Percentiles rank a stretch among this genome's conserved stretches.
These are phyloP conservation scores for Phyllostachys edulis DNA, from an alignment of 176 grass and related monocot genomes.

Conservation along the genomic window DNA sequence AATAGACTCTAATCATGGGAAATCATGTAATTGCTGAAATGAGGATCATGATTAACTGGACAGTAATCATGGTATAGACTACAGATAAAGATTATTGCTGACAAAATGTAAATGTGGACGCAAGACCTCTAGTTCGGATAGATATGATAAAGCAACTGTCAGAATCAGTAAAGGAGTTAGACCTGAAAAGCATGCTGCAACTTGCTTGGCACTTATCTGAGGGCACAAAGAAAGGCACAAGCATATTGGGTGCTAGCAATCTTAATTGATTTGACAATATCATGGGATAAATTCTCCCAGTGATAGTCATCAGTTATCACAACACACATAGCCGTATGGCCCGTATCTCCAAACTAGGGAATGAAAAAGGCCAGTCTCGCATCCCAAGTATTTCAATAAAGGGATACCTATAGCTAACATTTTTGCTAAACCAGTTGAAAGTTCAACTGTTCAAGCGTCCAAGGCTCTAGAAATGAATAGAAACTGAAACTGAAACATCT, in stretches of 20 bases:
- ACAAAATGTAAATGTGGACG: background rate
- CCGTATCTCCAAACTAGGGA: conserved; percentile 14
- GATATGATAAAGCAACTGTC: background rate
- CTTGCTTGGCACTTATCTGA: conserved; percentile 12
- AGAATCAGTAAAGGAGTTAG: background rate
- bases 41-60: background rate
- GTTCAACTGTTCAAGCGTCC: background rate
- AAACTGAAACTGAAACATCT: background rate
- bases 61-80: background rate
- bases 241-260: background rate
- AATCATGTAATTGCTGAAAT: background rate
- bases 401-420: background rate
- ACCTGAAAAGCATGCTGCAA: background rate
- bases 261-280: background rate
- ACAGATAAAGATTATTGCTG: background rate
- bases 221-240: background rate
- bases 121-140: background rate
- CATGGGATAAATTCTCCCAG: background rate
- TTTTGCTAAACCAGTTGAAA: conserved; percentile 18
- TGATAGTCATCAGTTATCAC: background rate
- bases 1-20: background rate
- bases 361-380: background rate
- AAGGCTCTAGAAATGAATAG: background rate
- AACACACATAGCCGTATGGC: background rate
- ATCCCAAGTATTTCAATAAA: conserved; percentile 23